Evolutionary conservation across 495 filamentous ascomycete genomes (phyloP).

Genomic region (Xylaria curta): DNA sequence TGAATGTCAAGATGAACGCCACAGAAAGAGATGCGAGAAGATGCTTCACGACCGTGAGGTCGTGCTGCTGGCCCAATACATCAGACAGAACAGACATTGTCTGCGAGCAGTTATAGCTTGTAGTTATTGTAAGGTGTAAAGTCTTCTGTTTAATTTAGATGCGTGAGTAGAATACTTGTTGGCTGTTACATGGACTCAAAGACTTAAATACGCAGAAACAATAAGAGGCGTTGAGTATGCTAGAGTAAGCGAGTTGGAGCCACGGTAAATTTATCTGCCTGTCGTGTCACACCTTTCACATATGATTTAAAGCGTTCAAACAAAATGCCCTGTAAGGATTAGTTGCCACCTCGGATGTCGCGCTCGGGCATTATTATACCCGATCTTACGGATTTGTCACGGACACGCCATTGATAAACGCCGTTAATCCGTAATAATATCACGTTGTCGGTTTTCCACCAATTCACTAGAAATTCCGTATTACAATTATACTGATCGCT

Average conservation of each 20-base stretch:
- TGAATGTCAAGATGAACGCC: background rate
- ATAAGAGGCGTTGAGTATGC: background rate
- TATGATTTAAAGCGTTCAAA: background rate
- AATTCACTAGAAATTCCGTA: background rate
- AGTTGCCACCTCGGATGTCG: background rate
- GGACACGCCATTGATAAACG: no score
- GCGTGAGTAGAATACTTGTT: background rate
- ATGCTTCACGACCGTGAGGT: conserved; percentile 4
- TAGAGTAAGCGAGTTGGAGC: background rate
- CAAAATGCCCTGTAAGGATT: background rate
- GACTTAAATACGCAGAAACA: background rate
- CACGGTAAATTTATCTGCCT: background rate
- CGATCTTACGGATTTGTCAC: background rate
- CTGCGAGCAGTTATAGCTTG: background rate
- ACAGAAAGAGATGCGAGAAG: conserved; percentile 6
- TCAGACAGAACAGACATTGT: conserved; percentile 7
- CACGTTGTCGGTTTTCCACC: no score
- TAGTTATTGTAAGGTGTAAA: background rate
- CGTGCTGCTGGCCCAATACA: background rate
- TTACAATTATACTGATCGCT: background rate
- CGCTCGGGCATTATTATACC: background rate
- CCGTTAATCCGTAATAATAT: no score
- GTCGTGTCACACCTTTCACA: background rate
- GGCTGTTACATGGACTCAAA: background rate
- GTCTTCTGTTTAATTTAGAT: background rate